Conservation (phyloP, 768 basidiomycete genomes). For the Mycena olivaceomarginata region DNA sequence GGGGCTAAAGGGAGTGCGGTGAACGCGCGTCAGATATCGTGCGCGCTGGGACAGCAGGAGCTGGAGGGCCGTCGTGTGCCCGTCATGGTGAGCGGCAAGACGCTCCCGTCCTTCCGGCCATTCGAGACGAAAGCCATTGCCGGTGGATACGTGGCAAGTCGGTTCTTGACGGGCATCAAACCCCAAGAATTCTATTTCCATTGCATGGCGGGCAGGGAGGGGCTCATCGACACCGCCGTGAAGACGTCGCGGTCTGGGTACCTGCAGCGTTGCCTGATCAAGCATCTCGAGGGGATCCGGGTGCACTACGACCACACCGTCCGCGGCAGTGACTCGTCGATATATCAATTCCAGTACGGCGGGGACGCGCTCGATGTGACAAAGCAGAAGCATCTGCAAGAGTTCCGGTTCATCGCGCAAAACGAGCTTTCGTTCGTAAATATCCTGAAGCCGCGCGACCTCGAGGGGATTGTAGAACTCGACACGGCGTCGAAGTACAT, state of each 20-base stretch:
- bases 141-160: conserved; percentile 98
- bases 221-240: conserved; percentile 98
- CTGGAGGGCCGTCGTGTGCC: conserved; percentile 99
- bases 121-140: conserved; percentile 99
- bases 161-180: conserved; percentile 98
- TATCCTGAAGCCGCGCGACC: conserved; percentile 77
- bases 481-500: conserved; percentile 84
- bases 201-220: conserved; percentile 99
- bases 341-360: conserved; percentile 98
- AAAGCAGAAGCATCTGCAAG: conserved; percentile 95
- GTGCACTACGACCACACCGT: conserved; percentile 99
- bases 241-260: conserved; percentile 99
- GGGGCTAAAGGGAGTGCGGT: conserved; percentile 99
- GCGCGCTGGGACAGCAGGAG: conserved; percentile 97
- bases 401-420: conserved; percentile 95
- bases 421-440: conserved; percentile 89
- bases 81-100: conserved; percentile 99
- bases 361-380: conserved; percentile 98
- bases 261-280: conserved; percentile 97
- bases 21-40: conserved; percentile 99
- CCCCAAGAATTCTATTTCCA: conserved; percentile 99
- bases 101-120: conserved; percentile 95
- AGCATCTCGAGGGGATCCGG: conserved; percentile 97
- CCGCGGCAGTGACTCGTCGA: conserved; percentile 93
- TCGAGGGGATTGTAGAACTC: conserved; percentile 76